These are phyloP conservation scores for Trametes coccinea DNA, from an alignment of 768 basidiomycete genomes.

Conservation along the genomic window DNA sequence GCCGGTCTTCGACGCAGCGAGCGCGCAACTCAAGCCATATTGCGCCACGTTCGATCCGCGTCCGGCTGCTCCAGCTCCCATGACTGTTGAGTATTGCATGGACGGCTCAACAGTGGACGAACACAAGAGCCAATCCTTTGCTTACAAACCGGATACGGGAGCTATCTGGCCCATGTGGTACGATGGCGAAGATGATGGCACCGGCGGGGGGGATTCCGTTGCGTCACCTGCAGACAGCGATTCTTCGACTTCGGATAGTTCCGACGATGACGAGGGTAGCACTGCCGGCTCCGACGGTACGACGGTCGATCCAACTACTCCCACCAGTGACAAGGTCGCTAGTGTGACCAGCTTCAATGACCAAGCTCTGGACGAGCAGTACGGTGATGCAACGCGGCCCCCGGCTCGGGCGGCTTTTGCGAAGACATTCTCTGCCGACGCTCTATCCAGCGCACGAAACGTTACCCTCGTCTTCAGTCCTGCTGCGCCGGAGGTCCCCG, in stretches of 20 bases:
- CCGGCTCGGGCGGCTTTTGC: slow-evolving; percentile 15
- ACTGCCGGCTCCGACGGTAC: slow-evolving; percentile 7
- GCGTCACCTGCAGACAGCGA: slow-evolving; percentile 9
- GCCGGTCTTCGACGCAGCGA: slow-evolving; percentile 42
- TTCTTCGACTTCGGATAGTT: slow-evolving; percentile 7
- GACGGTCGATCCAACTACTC: slow-evolving; percentile 23
- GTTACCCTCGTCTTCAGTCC: slow-evolving; percentile 59
- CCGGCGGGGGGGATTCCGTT: slow-evolving; percentile 16
- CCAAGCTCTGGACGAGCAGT: slow-evolving; percentile 20
- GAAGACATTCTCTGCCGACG: slow-evolving; percentile 20
- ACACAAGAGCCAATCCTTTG: slow-evolving; percentile 59
- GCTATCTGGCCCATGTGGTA: slow-evolving; percentile 56
- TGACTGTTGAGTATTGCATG: slow-evolving; percentile 50
- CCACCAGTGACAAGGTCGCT: slow-evolving; percentile 18
- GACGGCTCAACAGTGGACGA: slow-evolving; percentile 20
- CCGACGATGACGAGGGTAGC: slow-evolving; percentile 6
- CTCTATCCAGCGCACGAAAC: slow-evolving; percentile 31
- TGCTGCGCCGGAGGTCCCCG: slow-evolving; percentile 32
- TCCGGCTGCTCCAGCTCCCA: slow-evolving; percentile 47
- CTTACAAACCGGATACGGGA: slow-evolving; percentile 50
- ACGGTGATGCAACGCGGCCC: slow-evolving; percentile 25
- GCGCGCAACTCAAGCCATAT: slow-evolving; percentile 40
- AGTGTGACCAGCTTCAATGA: slow-evolving; percentile 25
- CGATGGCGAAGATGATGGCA: slow-evolving; percentile 32
- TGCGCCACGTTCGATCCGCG: slow-evolving; percentile 66